phyloP scores from a whole-genome alignment of 2,329 filamentous ascomycete species.

The Neofusicoccum ribis region DNA sequence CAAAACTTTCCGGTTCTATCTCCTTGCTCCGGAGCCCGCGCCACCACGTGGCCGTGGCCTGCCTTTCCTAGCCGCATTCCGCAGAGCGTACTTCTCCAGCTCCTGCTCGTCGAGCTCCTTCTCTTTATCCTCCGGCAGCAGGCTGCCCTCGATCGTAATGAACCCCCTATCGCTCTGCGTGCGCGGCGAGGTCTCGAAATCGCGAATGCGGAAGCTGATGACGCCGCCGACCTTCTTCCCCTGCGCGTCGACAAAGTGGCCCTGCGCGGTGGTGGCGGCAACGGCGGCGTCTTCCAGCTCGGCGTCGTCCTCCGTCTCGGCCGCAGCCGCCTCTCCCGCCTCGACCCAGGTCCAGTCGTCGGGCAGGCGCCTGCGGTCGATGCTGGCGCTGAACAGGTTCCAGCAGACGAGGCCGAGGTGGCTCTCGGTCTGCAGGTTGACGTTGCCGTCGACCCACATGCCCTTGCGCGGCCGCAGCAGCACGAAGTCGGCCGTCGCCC shows the following conservation, averaged over 20 bases:
- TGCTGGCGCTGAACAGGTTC: slow-evolving; percentile 87
- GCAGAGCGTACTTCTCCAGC: slow-evolving; percentile 16
- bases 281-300: slow-evolving; percentile 19
- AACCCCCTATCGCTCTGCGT: slow-evolving; percentile 74
- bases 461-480: slow-evolving; percentile 76
- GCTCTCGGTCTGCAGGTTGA: slow-evolving; percentile 85
- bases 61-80: not conserved
- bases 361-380: slow-evolving; percentile 76
- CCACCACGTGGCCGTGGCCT: not conserved
- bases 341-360: slow-evolving; percentile 77
- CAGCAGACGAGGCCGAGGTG: slow-evolving; percentile 88
- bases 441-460: slow-evolving; percentile 72
- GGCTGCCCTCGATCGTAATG: slow-evolving; percentile 83
- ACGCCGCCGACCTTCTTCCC: slow-evolving; percentile 67
- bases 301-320: slow-evolving; percentile 24
- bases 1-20: not conserved
- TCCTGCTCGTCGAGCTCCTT: slow-evolving; percentile 33
- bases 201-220: slow-evolving; percentile 75
- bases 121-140: slow-evolving; percentile 71
- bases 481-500: slow-evolving; percentile 84
- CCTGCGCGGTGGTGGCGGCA: slow-evolving; percentile 47
- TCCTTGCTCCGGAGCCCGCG: not conserved
- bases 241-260: slow-evolving; percentile 72
- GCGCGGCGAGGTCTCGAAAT: slow-evolving; percentile 69
- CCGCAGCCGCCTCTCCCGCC: slow-evolving; percentile 47